Evolutionary conservation across 2,329 filamentous ascomycete genomes (phyloP), one percentile per base, ranked within the genome.

Genomic region (Fusarium pininemorale): DNA sequence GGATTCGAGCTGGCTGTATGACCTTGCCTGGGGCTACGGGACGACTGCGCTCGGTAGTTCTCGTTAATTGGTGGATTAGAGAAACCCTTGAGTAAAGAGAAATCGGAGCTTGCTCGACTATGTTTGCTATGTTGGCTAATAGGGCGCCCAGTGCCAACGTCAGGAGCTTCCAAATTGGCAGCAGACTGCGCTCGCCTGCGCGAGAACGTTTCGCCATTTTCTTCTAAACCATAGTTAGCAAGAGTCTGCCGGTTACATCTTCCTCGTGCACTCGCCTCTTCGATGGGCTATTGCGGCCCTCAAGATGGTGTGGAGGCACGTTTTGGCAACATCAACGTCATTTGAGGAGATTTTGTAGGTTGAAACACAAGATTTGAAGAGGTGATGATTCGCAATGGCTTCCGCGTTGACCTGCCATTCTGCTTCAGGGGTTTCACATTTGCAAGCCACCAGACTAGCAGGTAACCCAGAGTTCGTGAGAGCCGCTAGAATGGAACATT

Each of bases 371-470:
- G 92, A 88, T 68, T 92, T 88, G 75, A 93, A 93, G 73, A 89
- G 86, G 55, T 88, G 83, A 78, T 93, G 91, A 65, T 82, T 83
- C 53, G 88, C 85, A 48, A 96, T 87, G 63, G 85, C 88, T 35
- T 90, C 87, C 20, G 92, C 89, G 78, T 96, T 91, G 63, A 97
- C 87, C 79, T 94, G 89, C 79, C 93, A 91, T 67, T 90, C 85
- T 66, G 89, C 88, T 71, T 92, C 89, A 54, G 92, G 91, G 57
- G 91, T 89, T 81, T 98, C 96, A 85, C 94, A 97, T 86, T 98
- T 98, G 82, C 92, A 96, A 63, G 94, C 94, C 58, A 97, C 93
- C 47, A 98, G 88, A 71, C 96, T 88, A 60, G 92, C 93, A 14
- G 95, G 94, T 44, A 97, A 84, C 30, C 88, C 88, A 24, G 92